Percentiles rank a stretch among this genome's conserved stretches.
phyloP scores from a whole-genome alignment of 306 rosid genomes.

The Argentina anserina region DNA sequence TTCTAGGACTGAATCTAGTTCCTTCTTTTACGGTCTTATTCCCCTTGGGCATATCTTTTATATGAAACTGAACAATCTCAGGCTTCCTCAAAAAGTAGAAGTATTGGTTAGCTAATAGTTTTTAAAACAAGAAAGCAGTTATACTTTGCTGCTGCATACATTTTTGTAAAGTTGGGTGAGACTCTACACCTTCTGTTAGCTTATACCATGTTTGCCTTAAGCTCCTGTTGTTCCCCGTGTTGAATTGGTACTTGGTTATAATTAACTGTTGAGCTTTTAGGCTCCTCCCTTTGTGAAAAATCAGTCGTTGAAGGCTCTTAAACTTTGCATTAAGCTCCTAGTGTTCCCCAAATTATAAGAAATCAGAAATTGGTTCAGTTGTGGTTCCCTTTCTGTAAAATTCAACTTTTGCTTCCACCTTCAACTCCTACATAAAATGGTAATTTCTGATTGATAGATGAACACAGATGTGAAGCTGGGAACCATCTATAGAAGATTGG shows the following conservation, averaged over 20 bases:
- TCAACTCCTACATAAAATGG: neutral
- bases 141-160: neutral
- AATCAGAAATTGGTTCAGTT: neutral
- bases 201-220: neutral
- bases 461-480: neutral
- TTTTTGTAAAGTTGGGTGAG: neutral
- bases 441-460: neutral
- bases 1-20: neutral
- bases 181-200: neutral
- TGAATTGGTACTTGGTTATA: neutral
- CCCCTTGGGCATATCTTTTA: neutral
- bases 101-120: neutral
- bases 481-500: neutral
- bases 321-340: neutral
- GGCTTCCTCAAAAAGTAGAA: neutral
- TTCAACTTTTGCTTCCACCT: no score
- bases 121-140: neutral
- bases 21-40: neutral
- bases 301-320: neutral
- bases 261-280: neutral
- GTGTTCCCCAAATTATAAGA: neutral
- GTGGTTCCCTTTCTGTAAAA: no score
- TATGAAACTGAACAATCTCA: neutral
- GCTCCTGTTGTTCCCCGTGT: neutral
- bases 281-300: neutral